phyloP scores from a whole-genome alignment of 2,329 filamentous ascomycete genomes.

The Kalmusia sp. region DNA sequence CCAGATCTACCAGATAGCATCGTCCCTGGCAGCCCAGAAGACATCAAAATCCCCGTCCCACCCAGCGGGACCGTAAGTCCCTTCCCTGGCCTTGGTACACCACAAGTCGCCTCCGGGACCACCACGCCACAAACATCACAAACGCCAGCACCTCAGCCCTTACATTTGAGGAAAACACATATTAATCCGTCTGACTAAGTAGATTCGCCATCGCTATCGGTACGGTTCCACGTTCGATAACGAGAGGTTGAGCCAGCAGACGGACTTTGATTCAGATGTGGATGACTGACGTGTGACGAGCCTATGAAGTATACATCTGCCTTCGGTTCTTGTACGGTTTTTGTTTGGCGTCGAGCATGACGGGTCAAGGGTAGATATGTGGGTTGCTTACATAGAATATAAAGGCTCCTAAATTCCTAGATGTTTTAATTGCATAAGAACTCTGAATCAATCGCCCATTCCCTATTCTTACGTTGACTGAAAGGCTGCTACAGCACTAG shows the following conservation, averaged over 20 bases:
- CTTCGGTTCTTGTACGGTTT: background rate
- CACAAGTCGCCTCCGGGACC: constrained; percentile 35
- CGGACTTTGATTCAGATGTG: constrained; percentile 23
- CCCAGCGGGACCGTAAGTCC: constrained; percentile 59
- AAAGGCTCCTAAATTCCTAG: background rate
- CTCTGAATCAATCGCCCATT: too few relatives aligned
- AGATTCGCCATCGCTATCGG: constrained; percentile 19
- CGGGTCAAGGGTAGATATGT: background rate
- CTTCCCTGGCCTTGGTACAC: constrained; percentile 50
- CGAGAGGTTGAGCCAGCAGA: constrained; percentile 29
- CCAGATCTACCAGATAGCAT: constrained; percentile 70
- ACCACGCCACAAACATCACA: constrained; percentile 32
- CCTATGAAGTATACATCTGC: background rate
- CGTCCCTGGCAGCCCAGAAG: constrained; percentile 79
- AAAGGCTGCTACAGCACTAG: too few relatives aligned
- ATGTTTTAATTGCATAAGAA: background rate
- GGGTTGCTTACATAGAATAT: background rate
- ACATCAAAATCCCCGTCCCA: constrained; percentile 79
- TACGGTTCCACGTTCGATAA: constrained; percentile 30
- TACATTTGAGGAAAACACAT: constrained; percentile 36
- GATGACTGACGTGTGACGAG: constrained; percentile 16
- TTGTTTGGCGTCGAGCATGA: background rate
- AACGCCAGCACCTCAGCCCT: constrained; percentile 31
- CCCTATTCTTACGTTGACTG: too few relatives aligned
- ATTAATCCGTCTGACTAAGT: constrained; percentile 39